Evolutionary conservation across 2,329 filamentous ascomycete species (phyloP), one percentile per base, ranked within the genome.

Genomic region (Penicillium hordei): DNA sequence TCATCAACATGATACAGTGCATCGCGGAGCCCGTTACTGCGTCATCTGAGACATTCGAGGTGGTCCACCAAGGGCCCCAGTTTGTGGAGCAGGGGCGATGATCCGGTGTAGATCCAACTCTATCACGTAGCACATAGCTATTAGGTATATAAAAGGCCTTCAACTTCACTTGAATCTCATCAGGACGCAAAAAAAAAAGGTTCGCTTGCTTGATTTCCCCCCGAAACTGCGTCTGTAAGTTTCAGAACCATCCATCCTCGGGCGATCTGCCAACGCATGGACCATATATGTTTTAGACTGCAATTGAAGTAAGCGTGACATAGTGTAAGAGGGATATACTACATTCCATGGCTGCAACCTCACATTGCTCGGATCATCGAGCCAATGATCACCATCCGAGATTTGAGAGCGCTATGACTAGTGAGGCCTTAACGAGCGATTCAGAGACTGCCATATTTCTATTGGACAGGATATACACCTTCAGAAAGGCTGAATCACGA

Each of bases 41-140:
- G 38, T 52, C 29, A 10, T 10, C 25, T 45, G 15, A 25, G 15
- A 38, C 23, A 33, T 52, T 52, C n/a, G 19, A 38, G 48, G 21
- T 51, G 46, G 48, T 56, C 53, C 46, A 55, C 46, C 31, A 34
- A 19, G 6, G 19, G 39, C 53, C 25, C 46, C 19, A 7, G 21
- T 27, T 21, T 52, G 48, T 52, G 48, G 48, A 52, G 42, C 17
- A 46, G 19, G 25, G 19, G 17, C 48, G 53, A 56, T 52, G 54
- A 46, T 46, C 48, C 5, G 34, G 34, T 46, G 54, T 52, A 52
- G 54, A 57, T 57, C 54, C 40, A 52, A 52, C 34, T 52, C 17
- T 46, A 57, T 57, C 34, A 21, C 15, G 10, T 10, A 10, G 27
- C n/a, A 39, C 10, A 19, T 34, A 13, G 7, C 9, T 9, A 48